Percentiles rank a stretch among this genome's conserved stretches.
Conservation (phyloP, 495 filamentous ascomycete genomes). For the Hamigera avellanea region DNA sequence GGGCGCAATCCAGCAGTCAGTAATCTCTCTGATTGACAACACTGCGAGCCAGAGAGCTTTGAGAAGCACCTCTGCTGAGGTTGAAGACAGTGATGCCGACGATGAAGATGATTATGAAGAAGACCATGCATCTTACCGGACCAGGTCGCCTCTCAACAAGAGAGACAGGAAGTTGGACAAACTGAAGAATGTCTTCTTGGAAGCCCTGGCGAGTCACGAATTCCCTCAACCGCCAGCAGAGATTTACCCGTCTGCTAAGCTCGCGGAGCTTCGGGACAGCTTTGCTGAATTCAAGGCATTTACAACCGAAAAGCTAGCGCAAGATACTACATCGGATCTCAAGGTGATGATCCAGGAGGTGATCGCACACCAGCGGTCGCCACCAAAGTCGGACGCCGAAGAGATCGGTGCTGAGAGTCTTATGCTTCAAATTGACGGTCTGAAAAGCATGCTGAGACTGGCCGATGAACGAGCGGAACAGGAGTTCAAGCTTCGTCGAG, state of each 20-base stretch:
- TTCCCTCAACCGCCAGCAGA: conserved; percentile 19
- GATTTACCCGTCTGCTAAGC: conserved; percentile 19
- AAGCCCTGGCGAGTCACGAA: conserved; percentile 57
- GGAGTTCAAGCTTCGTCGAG: conserved; percentile 53
- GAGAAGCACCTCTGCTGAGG: conserved; percentile 49
- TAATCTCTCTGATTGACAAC: conserved; percentile 39
- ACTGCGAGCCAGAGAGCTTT: conserved; percentile 25
- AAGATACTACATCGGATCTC: conserved; percentile 29
- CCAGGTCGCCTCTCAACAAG: conserved; percentile 51
- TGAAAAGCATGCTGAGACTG: conserved; percentile 41
- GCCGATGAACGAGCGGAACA: conserved; percentile 41
- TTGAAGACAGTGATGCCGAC: conserved; percentile 80
- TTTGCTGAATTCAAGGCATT: conserved; percentile 46
- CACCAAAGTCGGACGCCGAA: conserved; percentile 29
- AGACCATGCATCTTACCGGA: conserved; percentile 25
- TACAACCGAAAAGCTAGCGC: conserved; percentile 24
- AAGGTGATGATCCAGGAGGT: conserved; percentile 37
- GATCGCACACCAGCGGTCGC: conserved; percentile 25
- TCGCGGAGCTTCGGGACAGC: conserved; percentile 42
- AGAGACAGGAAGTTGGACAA: conserved; percentile 73
- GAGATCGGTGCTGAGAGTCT: conserved; percentile 38
- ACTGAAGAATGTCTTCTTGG: conserved; percentile 66
- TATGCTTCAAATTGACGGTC: conserved; percentile 40
- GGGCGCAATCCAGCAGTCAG: conserved; percentile 55
- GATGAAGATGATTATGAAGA: conserved; percentile 77